Evolutionary conservation across 2,329 filamentous ascomycete genomes (phyloP), one percentile per base, ranked within the genome.

Genomic region (Stachybotrys chlorohalonatus): DNA sequence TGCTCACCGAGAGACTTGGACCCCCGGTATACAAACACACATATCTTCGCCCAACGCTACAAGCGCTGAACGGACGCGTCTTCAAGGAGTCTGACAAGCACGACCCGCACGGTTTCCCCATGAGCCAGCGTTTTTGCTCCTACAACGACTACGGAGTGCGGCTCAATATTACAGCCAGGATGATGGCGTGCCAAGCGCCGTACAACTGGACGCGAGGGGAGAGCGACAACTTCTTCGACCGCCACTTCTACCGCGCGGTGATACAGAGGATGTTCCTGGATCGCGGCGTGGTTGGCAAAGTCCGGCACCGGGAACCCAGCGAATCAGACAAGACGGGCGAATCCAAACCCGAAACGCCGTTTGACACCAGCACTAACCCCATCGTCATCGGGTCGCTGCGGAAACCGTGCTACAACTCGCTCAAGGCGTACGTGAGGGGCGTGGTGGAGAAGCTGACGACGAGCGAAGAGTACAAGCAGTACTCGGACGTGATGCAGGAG

Each of bases 161-260:
- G 30, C 78, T 97, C 55, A 97, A 99, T 70, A 96, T 97, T 66
- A 99, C 94, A 5, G 91, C 94, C 1, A 84, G 94, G 49, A 96
- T 96, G 87, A 96, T 97, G 93, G 93, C 93, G 3, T 92, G 95
- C 52, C 94, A 99, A 73, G 94, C 94, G 7, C 92, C 94, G 1
- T 79, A 85, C 56, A 99, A 99, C 73, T 99, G 94, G 94, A 88
- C 87, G 2, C 75, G 78, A 30, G 75, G 79, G 31, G 92, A 96
- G 57, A 95, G 89, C 67, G 87, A 91, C 52, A 79, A 77, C 7
- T 99, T 97, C 73, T 97, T 99, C 75, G 90, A 85, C 0, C 82
- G 93, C 0, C 94, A 99, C 69, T 96, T 94, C 71, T 99, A 87
- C 75, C 88, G 94, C 49, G 90, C 94, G 0, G 77, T 97, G 0